These are phyloP conservation scores for Craterostigma plantagineum DNA, from an alignment of 257 asterid species.

Conservation along the genomic window DNA sequence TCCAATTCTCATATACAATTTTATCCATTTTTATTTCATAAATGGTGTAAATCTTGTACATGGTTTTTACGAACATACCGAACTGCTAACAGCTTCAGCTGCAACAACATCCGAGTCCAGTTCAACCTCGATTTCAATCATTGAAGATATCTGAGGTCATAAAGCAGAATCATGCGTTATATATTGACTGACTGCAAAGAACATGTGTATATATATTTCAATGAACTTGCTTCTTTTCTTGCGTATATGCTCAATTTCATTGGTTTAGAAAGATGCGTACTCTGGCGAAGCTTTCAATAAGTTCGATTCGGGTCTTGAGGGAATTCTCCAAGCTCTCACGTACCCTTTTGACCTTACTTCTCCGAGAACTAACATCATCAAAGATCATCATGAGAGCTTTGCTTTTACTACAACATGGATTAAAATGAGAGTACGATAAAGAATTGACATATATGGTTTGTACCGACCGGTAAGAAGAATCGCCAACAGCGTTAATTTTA, in stretches of 20 bases:
- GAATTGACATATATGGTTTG: too few relatives aligned
- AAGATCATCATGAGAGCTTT: neutral
- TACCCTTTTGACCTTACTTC: slow-evolving; percentile 56
- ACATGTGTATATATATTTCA: neutral
- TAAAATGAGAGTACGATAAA: neutral
- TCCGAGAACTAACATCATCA: slow-evolving; percentile 51
- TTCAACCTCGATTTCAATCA: slow-evolving; percentile 93
- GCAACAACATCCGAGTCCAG: slow-evolving; percentile 86
- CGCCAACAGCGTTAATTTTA: slow-evolving; percentile 87
- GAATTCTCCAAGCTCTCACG: slow-evolving; percentile 70
- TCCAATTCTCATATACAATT: too few relatives aligned
- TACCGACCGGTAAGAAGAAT: slow-evolving; percentile 67
- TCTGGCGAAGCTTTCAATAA: slow-evolving; percentile 92
- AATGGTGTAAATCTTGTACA: too few relatives aligned
- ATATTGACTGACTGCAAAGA: too few relatives aligned
- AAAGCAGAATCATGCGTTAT: slow-evolving; percentile 6
- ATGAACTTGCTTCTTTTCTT: neutral
- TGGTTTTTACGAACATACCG: slow-evolving; percentile 19
- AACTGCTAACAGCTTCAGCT: slow-evolving; percentile 68
- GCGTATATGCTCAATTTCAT: slow-evolving; percentile 1
- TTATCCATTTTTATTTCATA: too few relatives aligned
- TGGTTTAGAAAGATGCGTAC: slow-evolving; percentile 24
- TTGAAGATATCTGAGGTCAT: slow-evolving; percentile 61
- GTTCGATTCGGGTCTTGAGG: slow-evolving; percentile 64
- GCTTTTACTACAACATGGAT: neutral